Evolutionary conservation across 2,329 filamentous ascomycete species (phyloP).

Genomic region (Fusarium piperis): DNA sequence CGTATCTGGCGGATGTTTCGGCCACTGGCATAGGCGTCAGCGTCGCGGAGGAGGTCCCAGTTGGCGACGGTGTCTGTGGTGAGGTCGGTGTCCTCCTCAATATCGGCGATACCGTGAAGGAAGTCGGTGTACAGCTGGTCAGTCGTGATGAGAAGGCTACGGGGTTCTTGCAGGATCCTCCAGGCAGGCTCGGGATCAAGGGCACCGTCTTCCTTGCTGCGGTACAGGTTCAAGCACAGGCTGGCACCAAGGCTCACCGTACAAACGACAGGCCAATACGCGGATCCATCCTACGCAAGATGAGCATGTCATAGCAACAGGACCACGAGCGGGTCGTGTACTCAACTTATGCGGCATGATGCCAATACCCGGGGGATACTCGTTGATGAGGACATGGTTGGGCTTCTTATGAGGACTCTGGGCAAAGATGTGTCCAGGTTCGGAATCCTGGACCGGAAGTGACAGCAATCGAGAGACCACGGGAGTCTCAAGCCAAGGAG

Average conservation of each 20-base stretch:
- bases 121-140: conserved; percentile 74
- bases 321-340: conserved; percentile 38
- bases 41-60: conserved; percentile 72
- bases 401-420: conserved; percentile 78
- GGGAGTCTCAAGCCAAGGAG: conserved; percentile 77
- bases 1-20: conserved; percentile 67
- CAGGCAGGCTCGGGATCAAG: conserved; percentile 60
- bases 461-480: conserved; percentile 70
- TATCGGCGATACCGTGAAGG: conserved; percentile 78
- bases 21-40: conserved; percentile 58
- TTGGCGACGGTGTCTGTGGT: conserved; percentile 71
- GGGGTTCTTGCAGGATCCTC: conserved; percentile 82
- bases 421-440: conserved; percentile 58
- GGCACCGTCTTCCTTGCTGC: conserved; percentile 69
- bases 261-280: conserved; percentile 88
- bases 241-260: conserved; percentile 86
- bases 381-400: conserved; percentile 94
- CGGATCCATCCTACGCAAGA: conserved; percentile 73
- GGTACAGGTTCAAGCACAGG: conserved; percentile 81
- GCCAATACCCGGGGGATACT: conserved; percentile 87
- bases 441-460: conserved; percentile 51
- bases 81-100: conserved; percentile 73
- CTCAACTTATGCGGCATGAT: conserved; percentile 90
- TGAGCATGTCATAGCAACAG: conserved; percentile 43
- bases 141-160: conserved; percentile 81